phyloP scores from a whole-genome alignment of 441 rosid genomes.

The Euphorbia celastroides region DNA sequence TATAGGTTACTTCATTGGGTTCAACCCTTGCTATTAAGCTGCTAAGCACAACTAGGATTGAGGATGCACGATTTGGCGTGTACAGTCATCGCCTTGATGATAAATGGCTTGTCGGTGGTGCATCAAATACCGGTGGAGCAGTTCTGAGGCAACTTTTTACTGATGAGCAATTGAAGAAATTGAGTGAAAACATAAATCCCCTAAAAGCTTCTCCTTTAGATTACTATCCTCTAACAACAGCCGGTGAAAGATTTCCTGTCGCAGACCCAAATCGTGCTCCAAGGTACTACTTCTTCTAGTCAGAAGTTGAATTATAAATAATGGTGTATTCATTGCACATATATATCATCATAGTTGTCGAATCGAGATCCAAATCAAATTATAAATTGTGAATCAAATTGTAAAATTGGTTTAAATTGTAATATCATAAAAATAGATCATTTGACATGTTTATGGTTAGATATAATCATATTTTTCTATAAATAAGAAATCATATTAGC shows the following conservation, averaged over 20 bases:
- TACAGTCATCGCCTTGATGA: constrained; percentile 93
- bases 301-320: not conserved
- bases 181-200: constrained; percentile 71
- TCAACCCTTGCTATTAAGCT: constrained; percentile 90
- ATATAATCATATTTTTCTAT: too few species aligned
- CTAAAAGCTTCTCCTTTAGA: constrained; percentile 55
- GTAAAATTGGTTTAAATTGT: too few species aligned
- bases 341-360: too few species aligned
- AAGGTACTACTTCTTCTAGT: constrained; percentile 34
- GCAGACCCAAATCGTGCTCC: constrained; percentile 82
- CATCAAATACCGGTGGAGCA: constrained; percentile 96
- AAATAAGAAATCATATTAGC: too few species aligned
- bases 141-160: constrained; percentile 74
- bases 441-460: too few species aligned
- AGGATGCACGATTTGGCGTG: constrained; percentile 89
- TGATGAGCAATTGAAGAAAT: constrained; percentile 56
- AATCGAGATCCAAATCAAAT: too few species aligned
- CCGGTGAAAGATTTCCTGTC: constrained; percentile 83
- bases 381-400: too few species aligned
- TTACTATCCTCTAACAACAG: constrained; percentile 69
- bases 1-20: constrained; percentile 85
- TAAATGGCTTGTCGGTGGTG: constrained; percentile 99
- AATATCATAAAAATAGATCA: too few species aligned
- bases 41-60: constrained; percentile 69
- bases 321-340: too few species aligned